Percentiles rank a stretch among this genome's conserved stretches.
phyloP scores from a whole-genome alignment of 225 moss, liverwort and hornwort species.

The Pseudisothecium myosuroides region DNA sequence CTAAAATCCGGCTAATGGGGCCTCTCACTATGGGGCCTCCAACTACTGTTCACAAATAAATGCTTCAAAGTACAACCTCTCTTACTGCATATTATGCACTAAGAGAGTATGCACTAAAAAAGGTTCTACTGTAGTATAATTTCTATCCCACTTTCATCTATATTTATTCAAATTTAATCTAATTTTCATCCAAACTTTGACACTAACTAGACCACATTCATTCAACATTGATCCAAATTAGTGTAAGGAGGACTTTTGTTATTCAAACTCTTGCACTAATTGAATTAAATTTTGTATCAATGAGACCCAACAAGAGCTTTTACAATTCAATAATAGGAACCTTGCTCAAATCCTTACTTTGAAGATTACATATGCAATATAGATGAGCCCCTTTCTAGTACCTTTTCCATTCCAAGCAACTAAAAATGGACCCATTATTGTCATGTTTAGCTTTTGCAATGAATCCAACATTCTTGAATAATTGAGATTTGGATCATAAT shows the following conservation, averaged over 20 bases:
- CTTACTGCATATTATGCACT: too few relatives aligned
- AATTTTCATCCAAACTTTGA: not conserved
- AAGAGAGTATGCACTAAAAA: too few relatives aligned
- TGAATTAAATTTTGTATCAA: not conserved
- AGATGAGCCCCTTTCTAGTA: fast-evolving
- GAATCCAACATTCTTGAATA: not conserved
- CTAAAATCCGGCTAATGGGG: too few relatives aligned
- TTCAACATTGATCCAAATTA: not conserved
- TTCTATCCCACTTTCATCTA: not conserved
- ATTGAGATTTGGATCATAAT: not conserved
- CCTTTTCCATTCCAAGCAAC: fast-evolving
- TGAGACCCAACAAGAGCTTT: fast-evolving
- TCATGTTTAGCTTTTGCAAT: fast-evolving
- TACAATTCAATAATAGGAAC: not conserved
- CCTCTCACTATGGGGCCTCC: too few relatives aligned
- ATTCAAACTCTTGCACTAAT: not conserved
- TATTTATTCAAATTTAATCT: not conserved
- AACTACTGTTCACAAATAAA: too few relatives aligned
- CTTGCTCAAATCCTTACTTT: not conserved
- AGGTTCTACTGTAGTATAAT: too few relatives aligned
- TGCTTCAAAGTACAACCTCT: too few relatives aligned
- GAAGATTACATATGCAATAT: not conserved
- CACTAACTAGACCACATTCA: not conserved
- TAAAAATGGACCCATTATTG: not conserved
- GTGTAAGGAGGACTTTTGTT: fast-evolving